Evolutionary conservation across 2,329 filamentous ascomycete species (phyloP).

Genomic region (Cordyceps javanica): DNA sequence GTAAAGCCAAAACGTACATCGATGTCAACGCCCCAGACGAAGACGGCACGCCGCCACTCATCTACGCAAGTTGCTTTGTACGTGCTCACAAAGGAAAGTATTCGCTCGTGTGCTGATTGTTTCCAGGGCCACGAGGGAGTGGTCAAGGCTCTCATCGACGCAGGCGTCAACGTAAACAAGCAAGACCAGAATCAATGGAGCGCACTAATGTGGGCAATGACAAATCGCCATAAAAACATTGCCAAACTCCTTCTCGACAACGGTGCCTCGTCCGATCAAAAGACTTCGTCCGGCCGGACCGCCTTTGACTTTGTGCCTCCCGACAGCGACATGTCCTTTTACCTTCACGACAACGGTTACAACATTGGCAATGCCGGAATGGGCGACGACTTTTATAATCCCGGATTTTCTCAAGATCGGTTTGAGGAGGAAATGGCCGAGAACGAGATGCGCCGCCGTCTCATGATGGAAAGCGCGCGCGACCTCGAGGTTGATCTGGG

Average conservation of each 20-base stretch:
- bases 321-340: slow-evolving; percentile 94
- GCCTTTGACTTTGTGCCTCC: slow-evolving; percentile 94
- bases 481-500: slow-evolving; percentile 95
- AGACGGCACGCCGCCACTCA: slow-evolving; percentile 91
- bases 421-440: slow-evolving; percentile 98
- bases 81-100: slow-evolving; percentile 26
- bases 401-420: slow-evolving; percentile 83
- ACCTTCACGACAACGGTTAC: slow-evolving; percentile 91
- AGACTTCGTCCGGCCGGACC: slow-evolving; percentile 87
- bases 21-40: slow-evolving; percentile 86
- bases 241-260: slow-evolving; percentile 89
- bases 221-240: slow-evolving; percentile 92
- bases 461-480: slow-evolving; percentile 99
- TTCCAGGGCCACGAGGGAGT: slow-evolving; percentile 78
- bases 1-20: slow-evolving; percentile 67
- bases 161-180: slow-evolving; percentile 82
- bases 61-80: slow-evolving; percentile 97
- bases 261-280: slow-evolving; percentile 90
- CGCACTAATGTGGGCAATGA: slow-evolving; percentile 99
- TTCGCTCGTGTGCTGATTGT: slow-evolving; percentile 14
- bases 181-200: slow-evolving; percentile 98
- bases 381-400: slow-evolving; percentile 86
- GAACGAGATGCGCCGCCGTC: slow-evolving; percentile 85
- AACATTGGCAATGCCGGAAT: slow-evolving; percentile 74
- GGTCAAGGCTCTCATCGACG: slow-evolving; percentile 74